Evolutionary conservation across 2,329 filamentous ascomycete species (phyloP), one percentile per base, ranked within the genome.

Genomic region (Clonostachys chloroleuca): DNA sequence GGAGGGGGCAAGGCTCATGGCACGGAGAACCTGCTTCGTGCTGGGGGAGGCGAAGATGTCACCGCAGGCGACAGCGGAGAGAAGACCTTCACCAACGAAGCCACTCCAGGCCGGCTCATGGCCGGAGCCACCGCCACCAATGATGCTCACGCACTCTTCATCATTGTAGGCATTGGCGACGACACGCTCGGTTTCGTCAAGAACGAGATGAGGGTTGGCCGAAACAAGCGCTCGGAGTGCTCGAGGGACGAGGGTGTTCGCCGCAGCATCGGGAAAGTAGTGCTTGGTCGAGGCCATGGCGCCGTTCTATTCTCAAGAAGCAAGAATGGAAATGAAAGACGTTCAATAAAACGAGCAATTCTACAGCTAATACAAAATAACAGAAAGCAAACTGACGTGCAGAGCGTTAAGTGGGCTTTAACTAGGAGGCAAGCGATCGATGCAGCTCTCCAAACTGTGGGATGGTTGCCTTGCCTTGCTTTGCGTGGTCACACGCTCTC

Each of bases 31-130:
- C 60, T 90, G 86, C 60, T 87, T 83, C 0, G 86, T 84, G n/a
- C 76, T 81, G 0, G 87, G 87, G 3, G 81, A 86, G 2, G 86
- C 86, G 59, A 90, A 90, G 54, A 91, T 88, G 0, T 84, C 86
- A 9, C 87, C 87, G 4, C 84, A 84, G 1, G 87, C 85, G 2
- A 83, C 82, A 18, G 82, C 87, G 30, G 83, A 78, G 5, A 90
- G 73, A 18, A 89, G 67, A 40, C 86, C 86, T 33, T 75, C 73
- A 16, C 87, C 87, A 4, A 90, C 86, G 55, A 84, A 88, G 10
- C 82, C 84, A 6, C 81, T 79, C 63, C 88, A 89, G 33, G 80
- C 80, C 16, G 86, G 86, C 56, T 90, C 86, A 57, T 90, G 87
- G 46, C 87, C 87, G 6, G 79, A 82, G 47, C 87, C 86, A 49